Percentiles rank a stretch among this genome's conserved stretches.
These are phyloP conservation scores for Arthrobotrys sinensis DNA, from an alignment of 2,329 filamentous ascomycete species.

Conservation along the genomic window DNA sequence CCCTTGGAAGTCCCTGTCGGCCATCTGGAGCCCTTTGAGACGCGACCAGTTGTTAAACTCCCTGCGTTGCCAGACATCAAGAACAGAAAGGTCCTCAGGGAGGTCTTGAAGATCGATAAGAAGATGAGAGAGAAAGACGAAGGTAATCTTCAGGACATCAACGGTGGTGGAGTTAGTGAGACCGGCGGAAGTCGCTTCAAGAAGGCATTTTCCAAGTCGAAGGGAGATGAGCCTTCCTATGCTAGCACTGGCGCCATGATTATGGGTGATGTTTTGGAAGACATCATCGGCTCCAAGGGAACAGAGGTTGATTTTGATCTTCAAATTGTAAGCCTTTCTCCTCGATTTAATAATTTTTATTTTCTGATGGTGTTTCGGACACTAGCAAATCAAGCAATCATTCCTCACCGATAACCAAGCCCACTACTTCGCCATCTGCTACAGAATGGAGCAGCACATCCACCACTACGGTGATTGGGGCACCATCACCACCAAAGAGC, in stretches of 20 bases:
- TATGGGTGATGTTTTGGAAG: constrained; percentile 14
- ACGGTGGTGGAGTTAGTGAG: neutral
- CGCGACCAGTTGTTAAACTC: constrained; percentile 25
- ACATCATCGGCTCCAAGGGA: constrained; percentile 6
- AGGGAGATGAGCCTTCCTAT: constrained; percentile 12
- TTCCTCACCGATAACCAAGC: constrained; percentile 52
- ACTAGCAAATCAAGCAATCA: constrained; percentile 38
- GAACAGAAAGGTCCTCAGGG: constrained; percentile 28
- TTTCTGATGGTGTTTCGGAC: neutral
- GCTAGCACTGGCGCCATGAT: neutral
- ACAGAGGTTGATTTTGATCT: neutral
- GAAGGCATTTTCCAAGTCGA: constrained; percentile 11
- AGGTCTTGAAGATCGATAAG: constrained; percentile 35
- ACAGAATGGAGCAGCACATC: constrained; percentile 55
- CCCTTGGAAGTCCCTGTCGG: constrained; percentile 32
- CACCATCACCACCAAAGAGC: constrained; percentile 30
- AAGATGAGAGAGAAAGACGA: constrained; percentile 8
- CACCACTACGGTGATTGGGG: constrained; percentile 45
- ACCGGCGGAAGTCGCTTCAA: constrained; percentile 10
- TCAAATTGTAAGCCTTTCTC: neutral
- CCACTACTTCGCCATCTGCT: constrained; percentile 55
- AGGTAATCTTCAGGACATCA: neutral
- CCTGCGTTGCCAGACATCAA: constrained; percentile 39
- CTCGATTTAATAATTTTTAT: neutral
- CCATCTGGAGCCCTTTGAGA: constrained; percentile 41